phyloP scores from a whole-genome alignment of 1,139 yeast genomes.

The Blastobotrys serpentis region DNA sequence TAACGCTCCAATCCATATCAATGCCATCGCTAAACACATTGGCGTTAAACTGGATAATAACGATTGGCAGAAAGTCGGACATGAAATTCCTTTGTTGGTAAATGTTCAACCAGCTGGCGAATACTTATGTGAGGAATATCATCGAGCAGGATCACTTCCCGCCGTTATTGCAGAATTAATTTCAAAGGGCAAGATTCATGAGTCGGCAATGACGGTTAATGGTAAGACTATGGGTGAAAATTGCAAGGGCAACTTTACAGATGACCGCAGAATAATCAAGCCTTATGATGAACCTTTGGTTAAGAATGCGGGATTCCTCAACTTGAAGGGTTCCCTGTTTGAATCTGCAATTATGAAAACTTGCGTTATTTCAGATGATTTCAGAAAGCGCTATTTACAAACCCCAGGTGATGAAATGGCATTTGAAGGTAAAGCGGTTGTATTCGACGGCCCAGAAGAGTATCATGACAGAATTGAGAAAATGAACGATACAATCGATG shows the following conservation, averaged over 20 bases:
- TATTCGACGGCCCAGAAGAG: constrained; percentile 30
- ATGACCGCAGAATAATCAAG: constrained; percentile 22
- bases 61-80: constrained; percentile 28
- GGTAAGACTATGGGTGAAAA: constrained; percentile 27
- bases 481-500: constrained; percentile 17
- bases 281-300: constrained; percentile 24
- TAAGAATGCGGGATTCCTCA: constrained; percentile 25
- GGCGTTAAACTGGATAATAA: constrained; percentile 26
- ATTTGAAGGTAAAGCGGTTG: constrained; percentile 27
- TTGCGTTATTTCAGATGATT: constrained; percentile 28
- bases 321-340: constrained; percentile 27
- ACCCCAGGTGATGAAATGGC: constrained; percentile 26
- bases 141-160: constrained; percentile 28
- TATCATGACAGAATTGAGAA: constrained; percentile 21
- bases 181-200: constrained; percentile 21
- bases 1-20: constrained; percentile 29
- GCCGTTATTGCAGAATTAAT: constrained; percentile 27
- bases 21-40: constrained; percentile 29
- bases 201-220: constrained; percentile 25
- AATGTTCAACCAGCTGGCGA: constrained; percentile 30
- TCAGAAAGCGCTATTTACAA: constrained; percentile 22
- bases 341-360: constrained; percentile 32
- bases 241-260: constrained; percentile 17
- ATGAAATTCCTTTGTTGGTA: constrained; percentile 26
- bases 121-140: constrained; percentile 28